Conservation (phyloP, 495 filamentous ascomycete species). For the Usnea hakonensis region DNA sequence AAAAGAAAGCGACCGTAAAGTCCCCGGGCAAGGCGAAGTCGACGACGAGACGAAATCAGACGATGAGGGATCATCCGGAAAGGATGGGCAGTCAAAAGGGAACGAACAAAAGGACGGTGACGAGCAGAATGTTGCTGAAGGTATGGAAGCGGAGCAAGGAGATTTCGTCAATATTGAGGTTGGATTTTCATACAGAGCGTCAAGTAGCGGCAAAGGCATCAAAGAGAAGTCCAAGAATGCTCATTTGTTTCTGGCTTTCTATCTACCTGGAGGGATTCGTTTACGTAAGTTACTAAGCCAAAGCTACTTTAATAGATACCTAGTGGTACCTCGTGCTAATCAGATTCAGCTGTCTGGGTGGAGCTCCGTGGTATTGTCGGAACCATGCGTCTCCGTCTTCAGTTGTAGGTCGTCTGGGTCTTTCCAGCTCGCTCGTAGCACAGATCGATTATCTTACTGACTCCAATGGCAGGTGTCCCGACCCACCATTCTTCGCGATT, state of each 20-base stretch:
- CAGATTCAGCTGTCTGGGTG: slow-evolving; percentile 53
- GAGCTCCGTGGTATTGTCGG: slow-evolving; percentile 60
- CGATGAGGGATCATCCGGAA: slow-evolving; percentile 16
- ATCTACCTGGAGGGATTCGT: slow-evolving; percentile 49
- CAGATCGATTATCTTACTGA: not conserved
- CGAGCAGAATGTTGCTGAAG: slow-evolving; percentile 46
- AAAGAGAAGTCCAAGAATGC: slow-evolving; percentile 58
- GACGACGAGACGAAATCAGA: slow-evolving; percentile 18
- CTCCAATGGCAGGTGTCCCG: slow-evolving; percentile 39
- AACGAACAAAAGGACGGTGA: slow-evolving; percentile 32
- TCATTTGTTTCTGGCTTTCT: slow-evolving; percentile 62
- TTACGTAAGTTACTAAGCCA: slow-evolving; percentile 33
- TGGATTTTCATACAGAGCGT: slow-evolving; percentile 58
- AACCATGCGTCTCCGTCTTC: slow-evolving; percentile 55
- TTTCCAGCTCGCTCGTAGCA: not conserved
- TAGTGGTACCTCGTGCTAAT: slow-evolving; percentile 13
- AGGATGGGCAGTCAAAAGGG: slow-evolving; percentile 24
- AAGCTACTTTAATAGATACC: not conserved
- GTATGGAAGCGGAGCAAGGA: slow-evolving; percentile 66
- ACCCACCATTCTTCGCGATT: slow-evolving; percentile 63
- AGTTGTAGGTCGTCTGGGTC: slow-evolving; percentile 33
- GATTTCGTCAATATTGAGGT: slow-evolving; percentile 67
- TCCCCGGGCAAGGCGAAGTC: slow-evolving; percentile 37
- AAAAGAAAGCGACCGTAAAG: slow-evolving; percentile 42
- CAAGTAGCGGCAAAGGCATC: slow-evolving; percentile 47